Base-by-base conservation (phyloP, 2,329 filamentous ascomycete genomes). In the Fusarium graminum region DNA sequence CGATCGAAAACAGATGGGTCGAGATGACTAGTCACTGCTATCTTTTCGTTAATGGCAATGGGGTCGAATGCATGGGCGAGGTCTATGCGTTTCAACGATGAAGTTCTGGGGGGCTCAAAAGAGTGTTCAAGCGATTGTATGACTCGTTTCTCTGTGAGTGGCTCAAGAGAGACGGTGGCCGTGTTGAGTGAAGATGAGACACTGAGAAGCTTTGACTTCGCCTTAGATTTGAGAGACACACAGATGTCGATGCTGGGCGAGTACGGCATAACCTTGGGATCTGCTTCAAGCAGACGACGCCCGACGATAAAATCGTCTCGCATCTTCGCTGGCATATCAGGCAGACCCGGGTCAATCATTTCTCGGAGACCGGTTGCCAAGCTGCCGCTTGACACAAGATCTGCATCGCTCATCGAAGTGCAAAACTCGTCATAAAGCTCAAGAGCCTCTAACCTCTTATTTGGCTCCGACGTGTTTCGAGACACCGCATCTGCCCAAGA, bases 1-100 rank as follows among this genome's bases (percentile, higher is more conserved):
- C 91, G 87, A 71, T 97, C 93, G 67, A 97, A 93, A 1, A 90
- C 88, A 0, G 92, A 94, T 0, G 90, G 83, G 32, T 88, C 86
- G 2, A 93, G 82, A 41, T 81, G 81, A 9, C 73, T 67, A 16
- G 71, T 70, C 17, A 67, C 45, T 53, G 73, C 63, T 3, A 76
- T 71, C 63, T 83, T 85, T 29, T 85, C 83, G 0, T 82, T 79
- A 4, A 79, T 76, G 2, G 87, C 85, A 54, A 90, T 85, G 1
- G 85, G 81, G 63, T 90, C 87, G 65, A 90, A 90, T 2, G 88
- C 88, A 14, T 81, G 67, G 25, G 85, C 83, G 44, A 88, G 80
- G 63, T 89, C 86, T 47, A 80, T 76, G 26, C 87, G 83, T 4
- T 72, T 77, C 41, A 88, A 50, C 7, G 74, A 67, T 39, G 16